These are phyloP conservation scores for Tieghemostelium lacteum DNA, from an alignment of 78 protist genomes.

Conservation along the genomic window DNA sequence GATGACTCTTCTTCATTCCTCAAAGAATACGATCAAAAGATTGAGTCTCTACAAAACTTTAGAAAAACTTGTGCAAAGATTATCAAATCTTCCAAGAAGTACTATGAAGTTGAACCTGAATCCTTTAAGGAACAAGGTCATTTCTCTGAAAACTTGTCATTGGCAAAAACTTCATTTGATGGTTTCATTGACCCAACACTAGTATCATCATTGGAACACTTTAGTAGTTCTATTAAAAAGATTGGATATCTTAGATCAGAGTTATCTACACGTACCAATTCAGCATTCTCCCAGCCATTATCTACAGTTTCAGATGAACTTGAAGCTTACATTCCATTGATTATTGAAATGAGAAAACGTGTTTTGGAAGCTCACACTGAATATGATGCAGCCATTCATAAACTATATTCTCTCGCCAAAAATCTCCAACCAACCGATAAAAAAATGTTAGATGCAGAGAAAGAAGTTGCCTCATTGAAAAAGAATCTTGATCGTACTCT, in stretches of 20 bases:
- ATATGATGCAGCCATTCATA: constrained; percentile 25
- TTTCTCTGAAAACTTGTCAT: constrained; percentile 28
- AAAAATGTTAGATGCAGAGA: constrained; percentile 57
- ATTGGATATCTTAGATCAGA: constrained; percentile 34
- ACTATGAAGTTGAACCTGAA: constrained; percentile 63
- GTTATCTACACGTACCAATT: constrained; percentile 29
- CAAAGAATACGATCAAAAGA: constrained; percentile 51
- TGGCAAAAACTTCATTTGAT: constrained; percentile 9
- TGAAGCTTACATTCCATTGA: constrained; percentile 39
- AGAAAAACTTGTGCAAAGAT: constrained; percentile 49
- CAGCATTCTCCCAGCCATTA: constrained; percentile 39
- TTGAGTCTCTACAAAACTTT: constrained; percentile 41
- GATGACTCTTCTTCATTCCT: constrained; percentile 35
- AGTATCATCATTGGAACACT: constrained; percentile 27
- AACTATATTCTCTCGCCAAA: constrained; percentile 54
- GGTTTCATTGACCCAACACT: constrained; percentile 19
- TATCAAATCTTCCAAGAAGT: constrained; percentile 52
- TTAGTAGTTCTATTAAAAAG: constrained; percentile 37
- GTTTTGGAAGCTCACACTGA: constrained; percentile 50
- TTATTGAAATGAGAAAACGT: constrained; percentile 56
- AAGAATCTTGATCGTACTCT: constrained; percentile 15
- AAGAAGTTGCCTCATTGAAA: constrained; percentile 31
- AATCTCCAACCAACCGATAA: constrained; percentile 58
- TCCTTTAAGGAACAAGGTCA: constrained; percentile 66
- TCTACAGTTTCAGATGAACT: constrained; percentile 21